These are phyloP conservation scores for Spergularia bocconei DNA, from an alignment of 148 eudicot species.

Conservation along the genomic window DNA sequence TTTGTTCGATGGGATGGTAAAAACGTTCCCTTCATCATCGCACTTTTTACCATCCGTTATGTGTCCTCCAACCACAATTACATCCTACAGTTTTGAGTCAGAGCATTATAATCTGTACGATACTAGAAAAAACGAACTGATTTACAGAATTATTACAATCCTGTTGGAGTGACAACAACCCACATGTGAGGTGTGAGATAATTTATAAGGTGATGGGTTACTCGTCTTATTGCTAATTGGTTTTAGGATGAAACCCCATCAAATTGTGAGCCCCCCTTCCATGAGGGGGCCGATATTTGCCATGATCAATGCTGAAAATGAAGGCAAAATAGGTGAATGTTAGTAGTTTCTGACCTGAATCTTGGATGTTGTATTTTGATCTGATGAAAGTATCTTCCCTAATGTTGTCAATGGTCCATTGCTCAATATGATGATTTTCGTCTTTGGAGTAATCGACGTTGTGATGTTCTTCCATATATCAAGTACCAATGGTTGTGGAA, in stretches of 20 bases:
- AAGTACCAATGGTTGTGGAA: constrained; percentile 64
- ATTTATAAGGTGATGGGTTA: too few species aligned
- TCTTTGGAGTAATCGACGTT: constrained; percentile 36
- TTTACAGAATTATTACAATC: background rate
- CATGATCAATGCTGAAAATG: background rate
- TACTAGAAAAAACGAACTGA: background rate
- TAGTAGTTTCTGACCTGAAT: constrained; percentile 38
- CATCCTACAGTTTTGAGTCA: constrained; percentile 49
- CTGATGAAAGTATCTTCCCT: constrained; percentile 59
- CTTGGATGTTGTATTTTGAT: constrained; percentile 38
- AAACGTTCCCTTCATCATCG: constrained; percentile 43
- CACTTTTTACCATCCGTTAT: constrained; percentile 26
- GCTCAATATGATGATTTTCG: constrained; percentile 54
- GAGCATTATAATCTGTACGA: background rate
- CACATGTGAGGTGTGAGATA: too few species aligned
- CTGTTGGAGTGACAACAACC: too few species aligned
- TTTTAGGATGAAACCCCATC: too few species aligned
- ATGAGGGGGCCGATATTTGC: background rate
- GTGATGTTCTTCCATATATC: constrained; percentile 67
- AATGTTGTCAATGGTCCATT: constrained; percentile 82
- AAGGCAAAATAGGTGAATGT: background rate
- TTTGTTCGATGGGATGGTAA: constrained; percentile 54
- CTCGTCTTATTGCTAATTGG: too few species aligned
- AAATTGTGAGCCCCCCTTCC: background rate
- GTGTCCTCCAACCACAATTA: constrained; percentile 67